These are phyloP conservation scores for Chiua virens DNA, from an alignment of 768 basidiomycete genomes.

Conservation along the genomic window DNA sequence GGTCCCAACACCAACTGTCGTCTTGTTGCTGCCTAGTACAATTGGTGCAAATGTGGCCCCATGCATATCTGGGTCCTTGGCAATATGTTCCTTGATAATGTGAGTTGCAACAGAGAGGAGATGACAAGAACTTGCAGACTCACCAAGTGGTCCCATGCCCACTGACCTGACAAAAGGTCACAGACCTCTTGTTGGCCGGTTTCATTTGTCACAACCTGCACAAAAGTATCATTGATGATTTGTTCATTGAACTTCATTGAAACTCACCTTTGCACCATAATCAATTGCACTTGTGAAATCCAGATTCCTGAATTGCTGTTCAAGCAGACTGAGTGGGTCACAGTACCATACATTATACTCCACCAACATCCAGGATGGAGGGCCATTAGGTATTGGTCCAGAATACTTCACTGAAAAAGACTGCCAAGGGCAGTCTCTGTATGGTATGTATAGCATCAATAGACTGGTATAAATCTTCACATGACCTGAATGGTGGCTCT, in stretches of 20 bases:
- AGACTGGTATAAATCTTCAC: constrained; percentile 28
- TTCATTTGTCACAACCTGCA: background rate
- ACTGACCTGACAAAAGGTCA: constrained; percentile 11
- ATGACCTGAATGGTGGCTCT: constrained; percentile 23
- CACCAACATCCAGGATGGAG: constrained; percentile 25
- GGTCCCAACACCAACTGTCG: too few species aligned
- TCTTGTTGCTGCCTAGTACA: constrained; percentile 20
- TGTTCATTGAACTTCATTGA: too few species aligned
- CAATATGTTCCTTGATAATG: constrained; percentile 25
- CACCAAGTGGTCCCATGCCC: constrained; percentile 10
- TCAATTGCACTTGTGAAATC: background rate
- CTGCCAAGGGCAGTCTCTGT: constrained; percentile 37
- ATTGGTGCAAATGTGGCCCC: constrained; percentile 14
- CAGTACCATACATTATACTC: constrained; percentile 25
- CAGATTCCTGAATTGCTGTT: background rate
- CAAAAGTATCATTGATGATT: too few species aligned
- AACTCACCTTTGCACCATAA: background rate
- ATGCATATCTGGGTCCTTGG: constrained; percentile 10
- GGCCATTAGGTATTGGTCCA: constrained; percentile 7
- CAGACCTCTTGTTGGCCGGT: background rate
- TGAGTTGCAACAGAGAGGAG: too few species aligned
- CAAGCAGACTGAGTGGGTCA: constrained; percentile 7
- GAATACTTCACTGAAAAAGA: too few species aligned
- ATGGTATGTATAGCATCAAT: too few species aligned
- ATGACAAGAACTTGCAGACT: background rate